Evolutionary conservation across 2,329 filamentous ascomycete species (phyloP), one percentile per base, ranked within the genome.

Genomic region (Parafenestella ontariensis): DNA sequence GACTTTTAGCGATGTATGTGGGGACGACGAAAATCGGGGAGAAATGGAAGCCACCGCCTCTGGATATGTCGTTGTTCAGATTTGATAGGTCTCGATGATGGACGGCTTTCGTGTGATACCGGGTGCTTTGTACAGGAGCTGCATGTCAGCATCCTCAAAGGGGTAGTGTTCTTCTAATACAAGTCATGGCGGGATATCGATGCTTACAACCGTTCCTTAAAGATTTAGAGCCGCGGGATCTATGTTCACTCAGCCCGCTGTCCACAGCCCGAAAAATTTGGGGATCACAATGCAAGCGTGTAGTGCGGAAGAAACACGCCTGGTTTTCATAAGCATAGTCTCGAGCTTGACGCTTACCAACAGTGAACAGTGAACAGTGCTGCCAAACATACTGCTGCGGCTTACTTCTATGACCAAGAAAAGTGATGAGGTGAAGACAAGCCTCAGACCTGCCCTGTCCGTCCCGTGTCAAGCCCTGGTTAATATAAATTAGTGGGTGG

Each of bases 1-100:
- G 24, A 26, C 24, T 26, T 26, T 26, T 34, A 34, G 31, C 49
- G 9, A 52, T 52, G 2, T 66, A 61, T 36, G 49, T 46, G 2
- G 26, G 26, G 2, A 53, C 41, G 7, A 59, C 48, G 17, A 41
- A 54, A 13, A 44, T 55, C 4, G 41, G 51, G 13, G 48, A 62
- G n/a, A 46, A 46, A 18, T 52, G 31, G 13, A 40, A 46, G 46
- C 33, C 31, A 6, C 18, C 31, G 23, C 43, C 41, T 28, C 41
- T 29, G 3, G 37, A 40, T 7, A n/a, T 40, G 13, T 13, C 37
- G 37, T 15, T 40, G 10, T 40, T 15, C 15, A 11, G 18, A 39
- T 8, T 21, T 6, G 20, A 11, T 9, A 21, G 15, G 2, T n/a
- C 4, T 21, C 37, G 15, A n/a, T 24, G 20, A 21, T 34, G 13